Conservation (phyloP, 306 rosid species). For the Lablab purpureus region DNA sequence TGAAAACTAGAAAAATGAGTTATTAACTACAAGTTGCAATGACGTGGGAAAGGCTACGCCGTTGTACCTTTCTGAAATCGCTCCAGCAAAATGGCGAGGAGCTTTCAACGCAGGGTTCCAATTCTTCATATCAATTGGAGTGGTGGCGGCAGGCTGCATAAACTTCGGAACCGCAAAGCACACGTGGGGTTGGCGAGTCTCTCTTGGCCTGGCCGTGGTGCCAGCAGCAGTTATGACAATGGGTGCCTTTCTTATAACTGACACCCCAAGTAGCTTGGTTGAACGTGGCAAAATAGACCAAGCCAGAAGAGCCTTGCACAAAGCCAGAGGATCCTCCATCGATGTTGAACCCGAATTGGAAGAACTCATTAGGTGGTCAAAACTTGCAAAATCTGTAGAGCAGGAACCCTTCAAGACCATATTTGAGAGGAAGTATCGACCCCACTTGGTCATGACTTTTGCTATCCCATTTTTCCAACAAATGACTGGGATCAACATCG, state of each 20-base stretch:
- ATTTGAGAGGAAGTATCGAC: slow-evolving; percentile 63
- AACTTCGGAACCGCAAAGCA: slow-evolving; percentile 63
- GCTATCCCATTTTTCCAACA: slow-evolving; percentile 70
- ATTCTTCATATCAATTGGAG: slow-evolving; percentile 69
- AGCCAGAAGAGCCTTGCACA: slow-evolving; percentile 61
- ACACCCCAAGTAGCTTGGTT: slow-evolving; percentile 72
- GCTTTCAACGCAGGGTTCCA: slow-evolving; percentile 72
- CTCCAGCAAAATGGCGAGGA: slow-evolving; percentile 83
- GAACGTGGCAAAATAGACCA: slow-evolving; percentile 63
- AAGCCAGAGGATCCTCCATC: slow-evolving; percentile 55
- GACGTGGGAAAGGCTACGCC: slow-evolving; percentile 64
- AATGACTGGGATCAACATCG: slow-evolving; percentile 67
- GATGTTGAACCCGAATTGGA: slow-evolving; percentile 62
- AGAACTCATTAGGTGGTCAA: slow-evolving; percentile 48
- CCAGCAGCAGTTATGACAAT: slow-evolving; percentile 61
- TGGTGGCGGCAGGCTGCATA: slow-evolving; percentile 62
- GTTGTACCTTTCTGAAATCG: slow-evolving; percentile 77
- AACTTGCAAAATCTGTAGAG: slow-evolving; percentile 46
- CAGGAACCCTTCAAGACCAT: slow-evolving; percentile 65
- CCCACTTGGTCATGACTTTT: slow-evolving; percentile 67
- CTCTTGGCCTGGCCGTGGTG: slow-evolving; percentile 70
- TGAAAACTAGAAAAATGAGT: neutral
- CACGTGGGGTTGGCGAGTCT: slow-evolving; percentile 77
- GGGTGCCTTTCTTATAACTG: slow-evolving; percentile 61
- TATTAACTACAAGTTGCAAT: neutral